Base-by-base conservation (phyloP, 805 yeast species). In the Cyberlindnera americana region DNA sequence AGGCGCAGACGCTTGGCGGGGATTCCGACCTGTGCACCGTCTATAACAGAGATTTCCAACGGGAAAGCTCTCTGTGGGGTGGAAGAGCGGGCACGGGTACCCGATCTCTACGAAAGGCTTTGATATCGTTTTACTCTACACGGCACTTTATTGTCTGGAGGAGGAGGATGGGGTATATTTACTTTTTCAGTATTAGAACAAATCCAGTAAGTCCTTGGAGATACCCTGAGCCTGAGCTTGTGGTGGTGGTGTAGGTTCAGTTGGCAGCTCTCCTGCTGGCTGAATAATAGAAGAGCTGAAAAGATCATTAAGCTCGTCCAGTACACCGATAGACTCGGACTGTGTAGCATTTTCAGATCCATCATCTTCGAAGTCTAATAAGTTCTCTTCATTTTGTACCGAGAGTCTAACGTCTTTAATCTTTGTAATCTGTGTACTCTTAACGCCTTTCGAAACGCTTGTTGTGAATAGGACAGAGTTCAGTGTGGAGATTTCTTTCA, bases 381-480 rank as follows among this genome's bases (percentile, higher is more conserved):
- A 69, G 51, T 86, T 87, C 52, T 88, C 96, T 54, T 88, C 96
- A 43, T 78, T 79, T 49, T 77, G 80, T 10, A 96, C 96, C 50
- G 82, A 65, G 46, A 75, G 78, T 49, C 79, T 80, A 60, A 86
- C 76, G 58, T 90, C 97, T 49, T 84, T 88, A 34, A 90, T 69
- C 40, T 79, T 81, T 42, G 76, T 76, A 29, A 70, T 69, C 38
- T 69, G 70, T 8, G 63, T 53, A 8, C 54, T 49, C 30, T 56
- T 61, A n/a, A 54, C 51, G 11, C 49, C 51, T 44, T 69, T 66
- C 18, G 65, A 57, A 49, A 40, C 69, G 5, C 85, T 78, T 11
- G 97, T 95, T 56, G 83, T 83, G 62, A 84, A 95, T 56, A 87
- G 87, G 3, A 93, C 93, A 0, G 97, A 87, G 27, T 96, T 81